Percentiles rank a stretch among this genome's conserved stretches.
Conservation (phyloP, 2,329 filamentous ascomycete species). For the Cladophialophora psammophila region DNA sequence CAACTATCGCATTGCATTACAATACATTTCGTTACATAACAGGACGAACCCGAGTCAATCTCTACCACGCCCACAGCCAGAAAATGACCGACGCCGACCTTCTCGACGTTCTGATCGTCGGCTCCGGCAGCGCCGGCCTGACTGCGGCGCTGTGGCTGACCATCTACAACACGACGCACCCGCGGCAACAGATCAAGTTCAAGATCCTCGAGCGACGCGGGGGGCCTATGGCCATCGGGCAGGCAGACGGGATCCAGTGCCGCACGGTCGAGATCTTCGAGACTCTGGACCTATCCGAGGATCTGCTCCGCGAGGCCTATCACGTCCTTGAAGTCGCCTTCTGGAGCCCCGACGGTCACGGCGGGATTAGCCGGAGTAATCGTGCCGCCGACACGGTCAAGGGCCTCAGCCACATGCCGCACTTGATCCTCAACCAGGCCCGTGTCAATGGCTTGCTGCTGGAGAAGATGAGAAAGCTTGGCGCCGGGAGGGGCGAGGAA, state of each 20-base stretch:
- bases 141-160: conserved; percentile 68
- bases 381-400: conserved; percentile 62
- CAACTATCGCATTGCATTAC: background rate
- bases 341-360: conserved; percentile 50
- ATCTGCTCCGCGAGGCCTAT: conserved; percentile 63
- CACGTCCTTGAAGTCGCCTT: conserved; percentile 67
- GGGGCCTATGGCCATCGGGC: conserved; percentile 64
- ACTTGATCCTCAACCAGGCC: conserved; percentile 66
- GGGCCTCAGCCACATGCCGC: conserved; percentile 61
- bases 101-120: conserved; percentile 66
- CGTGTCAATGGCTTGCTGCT: conserved; percentile 64
- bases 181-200: conserved; percentile 14
- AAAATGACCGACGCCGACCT: conserved; percentile 8
- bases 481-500: conserved; percentile 44
- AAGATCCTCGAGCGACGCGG: conserved; percentile 63
- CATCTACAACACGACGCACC: conserved; percentile 56
- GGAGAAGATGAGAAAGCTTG: conserved; percentile 54
- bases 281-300: conserved; percentile 63
- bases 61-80: background rate
- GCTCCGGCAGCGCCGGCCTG: conserved; percentile 68
- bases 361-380: conserved; percentile 56
- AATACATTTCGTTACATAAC: background rate
- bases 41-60: background rate
- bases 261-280: conserved; percentile 70
- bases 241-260: conserved; percentile 70